A percentile compares a stretch with the other conserved stretches of the same genome.
Evolutionary conservation across 2,329 filamentous ascomycete species (phyloP).

Genomic region (Cryphonectria parasitica): DNA sequence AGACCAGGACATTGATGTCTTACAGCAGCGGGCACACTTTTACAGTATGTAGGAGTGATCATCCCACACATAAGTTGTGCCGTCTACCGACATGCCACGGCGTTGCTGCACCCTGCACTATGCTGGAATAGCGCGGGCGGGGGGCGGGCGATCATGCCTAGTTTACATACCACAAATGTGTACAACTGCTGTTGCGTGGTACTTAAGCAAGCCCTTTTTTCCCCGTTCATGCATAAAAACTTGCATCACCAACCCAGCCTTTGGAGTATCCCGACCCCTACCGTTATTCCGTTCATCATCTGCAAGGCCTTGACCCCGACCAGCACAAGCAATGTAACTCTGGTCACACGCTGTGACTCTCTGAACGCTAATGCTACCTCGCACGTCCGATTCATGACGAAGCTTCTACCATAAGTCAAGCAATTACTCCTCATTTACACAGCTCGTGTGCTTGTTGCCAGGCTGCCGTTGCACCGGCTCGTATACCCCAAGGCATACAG

Average conservation of each 20-base stretch:
- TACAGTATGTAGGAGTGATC: background rate
- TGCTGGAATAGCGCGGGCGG: background rate
- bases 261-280: background rate
- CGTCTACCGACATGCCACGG: background rate
- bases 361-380: background rate
- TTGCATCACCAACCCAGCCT: background rate
- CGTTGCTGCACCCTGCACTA: background rate
- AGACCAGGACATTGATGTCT: too few relatives aligned
- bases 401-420: background rate
- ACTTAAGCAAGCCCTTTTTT: background rate
- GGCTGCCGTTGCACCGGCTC: background rate
- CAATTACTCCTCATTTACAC: background rate
- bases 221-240: background rate
- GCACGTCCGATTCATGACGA: background rate
- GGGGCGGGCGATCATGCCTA: background rate
- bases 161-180: background rate
- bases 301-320: too few relatives aligned
- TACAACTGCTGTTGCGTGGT: background rate
- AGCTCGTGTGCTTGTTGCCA: background rate
- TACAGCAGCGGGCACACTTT: too few relatives aligned
- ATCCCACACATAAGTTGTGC: background rate
- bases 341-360: background rate
- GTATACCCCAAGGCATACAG: background rate
- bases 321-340: background rate
- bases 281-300: background rate